Evolutionary conservation across 2,329 filamentous ascomycete species (phyloP), one percentile per base, ranked within the genome.

Genomic region (Aspergillus tubingensis): DNA sequence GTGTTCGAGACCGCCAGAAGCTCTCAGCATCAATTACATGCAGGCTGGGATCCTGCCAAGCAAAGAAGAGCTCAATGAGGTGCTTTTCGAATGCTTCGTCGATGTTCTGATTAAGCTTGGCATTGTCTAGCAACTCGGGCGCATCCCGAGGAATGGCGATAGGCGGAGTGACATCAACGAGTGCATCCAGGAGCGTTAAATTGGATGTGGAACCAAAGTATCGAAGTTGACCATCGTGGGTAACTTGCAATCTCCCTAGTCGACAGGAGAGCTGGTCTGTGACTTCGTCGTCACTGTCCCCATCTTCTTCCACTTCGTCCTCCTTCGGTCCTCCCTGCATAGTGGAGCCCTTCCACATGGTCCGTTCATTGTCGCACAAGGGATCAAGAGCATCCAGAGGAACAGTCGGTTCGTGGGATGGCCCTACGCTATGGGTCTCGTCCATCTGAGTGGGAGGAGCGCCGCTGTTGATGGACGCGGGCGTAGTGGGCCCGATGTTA

Each of bases 381-480:
- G 10, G 30, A 11, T 32, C 30, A 32, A 2, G 11, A 32, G 10
- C 10, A 10, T 32, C 30, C 5, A 32, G 10, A 13, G 4, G 10
- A 5, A 32, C 30, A 11, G 30, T 11, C 30, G 4, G 30, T 11
- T 32, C 4, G 30, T 5, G 11, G 11, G 30, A 32, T 11, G 30
- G 30, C 30, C 30, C 11, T 11, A 32, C 30, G 30, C 30, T 13
- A 11, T 21, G 10, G 2, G 3, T 23, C 41, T 44, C 17, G 3
- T 11, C 21, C 39, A 4, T 17, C 10, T 23, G 41, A 8, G 21
- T 13, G 17, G 19, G 17, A 44, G n/a, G 41, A 13, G 2, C 19
- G 17, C 19, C 11, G 17, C n/a, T 44, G 8, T 44, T 44, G 17
- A 44, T 1, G 69, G 69, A 63, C 2, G 51, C 44, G 0, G 68